Base-by-base conservation (phyloP, 2,329 filamentous ascomycete genomes). In the Fusarium euwallaceae region DNA sequence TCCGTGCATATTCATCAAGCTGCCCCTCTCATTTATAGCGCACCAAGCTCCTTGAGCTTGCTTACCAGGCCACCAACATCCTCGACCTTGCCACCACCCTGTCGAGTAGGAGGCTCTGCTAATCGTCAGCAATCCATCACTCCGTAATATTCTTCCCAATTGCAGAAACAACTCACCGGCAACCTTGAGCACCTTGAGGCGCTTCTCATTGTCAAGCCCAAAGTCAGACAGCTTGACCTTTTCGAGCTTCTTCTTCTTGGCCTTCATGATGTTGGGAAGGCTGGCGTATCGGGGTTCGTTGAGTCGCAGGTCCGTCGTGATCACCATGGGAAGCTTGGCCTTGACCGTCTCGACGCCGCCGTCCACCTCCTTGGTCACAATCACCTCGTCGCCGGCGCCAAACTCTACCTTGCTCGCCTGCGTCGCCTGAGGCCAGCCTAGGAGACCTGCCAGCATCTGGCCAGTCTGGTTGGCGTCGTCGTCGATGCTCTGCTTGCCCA, bases 201-300 rank as follows among this genome's bases (percentile, higher is more conserved):
- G 89, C 84, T 89, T 92, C 83, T 89, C 88, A 62, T 90, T 90
- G 78, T 95, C 92, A 51, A 98, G 85, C 2, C 94, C 94, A 83
- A 94, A 93, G 81, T 99, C 97, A 67, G 87, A 89, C 82, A 98
- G 83, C 76, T 90, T 94, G 89, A 95, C 93, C 93, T 98, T 98
- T 80, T 97, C 95, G 78, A 99, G 81, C 81, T 94, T 94, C 93
- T 99, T 99, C 94, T 98, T 99, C 93, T 99, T 99, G 63, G 97
- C 97, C 92, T 98, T 99, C 97, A 99, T 99, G 76, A 99, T 98
- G 83, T 98, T 98, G 61, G 95, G 96, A 90, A 99, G 84, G 84
- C 92, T 98, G 24, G 96, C 97, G 83, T 98, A 99, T 75, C 97
- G 88, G 69, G 97, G 97, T 90, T 97, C 95, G 82, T 99, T 99